Evolutionary conservation across 78 protist genomes (phyloP), one percentile per base, ranked within the genome.

Genomic region (Chrysochromulina parva): DNA sequence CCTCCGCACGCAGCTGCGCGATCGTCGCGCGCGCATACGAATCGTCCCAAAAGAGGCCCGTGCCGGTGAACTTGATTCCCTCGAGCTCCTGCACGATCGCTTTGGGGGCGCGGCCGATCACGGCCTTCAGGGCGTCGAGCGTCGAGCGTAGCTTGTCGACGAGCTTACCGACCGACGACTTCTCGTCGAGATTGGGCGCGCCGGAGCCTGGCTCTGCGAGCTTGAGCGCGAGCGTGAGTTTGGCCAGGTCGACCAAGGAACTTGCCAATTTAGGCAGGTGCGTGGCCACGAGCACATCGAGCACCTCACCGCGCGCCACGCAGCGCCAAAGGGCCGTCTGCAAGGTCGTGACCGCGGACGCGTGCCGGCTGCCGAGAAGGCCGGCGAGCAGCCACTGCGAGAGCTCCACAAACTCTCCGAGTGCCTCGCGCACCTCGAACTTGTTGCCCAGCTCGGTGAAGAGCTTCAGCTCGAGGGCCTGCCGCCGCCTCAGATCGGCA

Each of bases 31-130:
- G 6, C 19, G 86, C 86, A 19, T 78, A 78, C 9, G 4, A 16
- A 28, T 78, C 86, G 60, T 78, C 60, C 86, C 86, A 78, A 47
- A 78, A 78, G 62, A 78, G 24, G 57, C 86, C 86, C 0, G 4
- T 3, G 22, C 1, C 0, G 10, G 47, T 24, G 62, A 53, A 78
- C 86, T 78, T 78, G 38, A 53, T 10, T 16, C 14, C 2, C n/a
- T 78, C 86, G 19, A 78, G 73, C 73, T 66, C 73, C 1, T 7
- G 13, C 47, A 2, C 38, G 47, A 66, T 1, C 10, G 11, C 62
- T 58, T 24, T 7, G 47, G 17, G 24, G 1, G 73, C 26, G 24
- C 53, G 52, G 52, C 52, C 0, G 52, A 69, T 13, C 20, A 4
- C 50, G 78, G 28, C 11, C 60, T 78, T 78, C 22, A 78, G 60